phyloP scores from a whole-genome alignment of 768 basidiomycete genomes.

The Strobilomyces echinocephalus region DNA sequence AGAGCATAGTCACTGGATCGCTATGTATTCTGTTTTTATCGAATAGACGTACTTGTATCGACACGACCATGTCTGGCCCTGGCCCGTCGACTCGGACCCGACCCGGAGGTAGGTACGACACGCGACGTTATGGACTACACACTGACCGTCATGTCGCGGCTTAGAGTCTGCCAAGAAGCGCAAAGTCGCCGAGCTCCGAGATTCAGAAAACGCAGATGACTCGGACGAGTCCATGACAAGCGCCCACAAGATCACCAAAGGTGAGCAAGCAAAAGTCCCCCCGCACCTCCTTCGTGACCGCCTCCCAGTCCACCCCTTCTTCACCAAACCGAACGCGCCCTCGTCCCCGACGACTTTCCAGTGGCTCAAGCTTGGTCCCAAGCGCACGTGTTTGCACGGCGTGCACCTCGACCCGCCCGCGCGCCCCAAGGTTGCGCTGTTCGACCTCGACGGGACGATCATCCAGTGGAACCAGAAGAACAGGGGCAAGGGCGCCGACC shows the following conservation, averaged over 20 bases:
- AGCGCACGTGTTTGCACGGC: constrained; percentile 35
- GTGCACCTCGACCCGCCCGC: constrained; percentile 30
- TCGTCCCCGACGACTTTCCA: constrained; percentile 16
- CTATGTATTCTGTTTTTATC: constrained; percentile 19
- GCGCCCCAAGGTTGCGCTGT: constrained; percentile 62
- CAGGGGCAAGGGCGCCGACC: constrained; percentile 33
- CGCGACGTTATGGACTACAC: neutral
- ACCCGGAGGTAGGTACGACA: constrained; percentile 10
- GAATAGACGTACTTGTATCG: neutral
- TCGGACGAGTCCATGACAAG: constrained; percentile 13
- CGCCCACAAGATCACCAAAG: constrained; percentile 23
- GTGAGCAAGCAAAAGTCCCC: constrained; percentile 12
- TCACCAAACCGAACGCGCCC: constrained; percentile 26
- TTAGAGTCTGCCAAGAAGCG: constrained; percentile 19
- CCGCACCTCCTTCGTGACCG: neutral
- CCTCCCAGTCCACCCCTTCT: constrained; percentile 40
- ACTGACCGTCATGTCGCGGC: neutral
- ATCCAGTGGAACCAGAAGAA: constrained; percentile 46
- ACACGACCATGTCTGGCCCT: constrained; percentile 12
- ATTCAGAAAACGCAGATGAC: constrained; percentile 4
- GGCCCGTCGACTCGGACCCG: constrained; percentile 7
- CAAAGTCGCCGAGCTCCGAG: constrained; percentile 9
- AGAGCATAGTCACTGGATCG: constrained; percentile 3
- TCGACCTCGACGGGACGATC: constrained; percentile 86
- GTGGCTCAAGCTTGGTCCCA: constrained; percentile 35